Base-by-base conservation (phyloP, 305 asterid genomes). In the Rubia balearica region DNA sequence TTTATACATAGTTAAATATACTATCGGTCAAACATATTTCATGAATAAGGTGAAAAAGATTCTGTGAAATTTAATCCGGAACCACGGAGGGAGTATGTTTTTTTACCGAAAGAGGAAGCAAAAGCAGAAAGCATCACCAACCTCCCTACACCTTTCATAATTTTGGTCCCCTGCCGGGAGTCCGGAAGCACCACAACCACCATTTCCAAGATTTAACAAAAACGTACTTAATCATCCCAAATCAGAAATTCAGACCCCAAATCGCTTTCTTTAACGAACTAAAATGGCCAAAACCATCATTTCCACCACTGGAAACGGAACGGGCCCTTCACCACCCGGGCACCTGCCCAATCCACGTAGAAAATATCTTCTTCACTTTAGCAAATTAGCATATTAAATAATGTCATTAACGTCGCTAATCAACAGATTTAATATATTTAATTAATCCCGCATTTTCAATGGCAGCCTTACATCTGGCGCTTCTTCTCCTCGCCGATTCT, bases 391-490 rank as follows among this genome's bases (percentile, higher is more conserved):
- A 17, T 1, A 51, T 51, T 51, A 17, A 51, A 51, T 51, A 51
- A 51, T 17, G 10, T 2, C 10, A 6, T 42, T 42, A 16, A 6
- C 24, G 59, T 17, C 59, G n/a, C 22, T 17, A 51, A n/a, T 6
- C 21, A n/a, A 0, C 5, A 6, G 10, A 0, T 33, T 33, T 2
- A 4, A 2, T 33, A 2, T 33, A 4, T 10, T 8, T 12, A 2
- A 24, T 61, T 27, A 60, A 12, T 10, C 65, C 19, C 43, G 22
- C 19, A 6, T 30, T 61, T 61, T 61, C n/a, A 61, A 61, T 61
- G 43, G 43, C 27, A 27, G 72, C 62, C 46, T 68, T 49, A 69
- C 73, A 75, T 74, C 77, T 68, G 75, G 73, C 67, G 43, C 17
- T 43, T n/a, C 38, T 33, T 33, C 55, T 46, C 7, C 55, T 22